These are phyloP conservation scores for Verticillium tricorpus DNA, from an alignment of 2,329 filamentous ascomycete species.

Conservation along the genomic window DNA sequence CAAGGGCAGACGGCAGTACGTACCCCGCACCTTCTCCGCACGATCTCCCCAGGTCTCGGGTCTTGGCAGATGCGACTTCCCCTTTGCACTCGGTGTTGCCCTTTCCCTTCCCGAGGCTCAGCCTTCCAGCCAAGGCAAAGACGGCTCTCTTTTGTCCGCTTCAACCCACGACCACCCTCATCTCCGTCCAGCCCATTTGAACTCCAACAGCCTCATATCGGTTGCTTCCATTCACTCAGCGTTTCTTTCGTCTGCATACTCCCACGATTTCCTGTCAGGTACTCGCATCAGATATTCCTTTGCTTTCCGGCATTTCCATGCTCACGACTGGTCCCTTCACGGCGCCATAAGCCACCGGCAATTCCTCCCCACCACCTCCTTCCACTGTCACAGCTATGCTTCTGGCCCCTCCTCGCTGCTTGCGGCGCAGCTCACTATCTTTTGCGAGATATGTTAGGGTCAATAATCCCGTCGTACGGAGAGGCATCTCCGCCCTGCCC, in stretches of 20 bases:
- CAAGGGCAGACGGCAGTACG: not conserved
- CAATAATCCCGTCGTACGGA: not conserved
- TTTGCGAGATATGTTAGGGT: not conserved
- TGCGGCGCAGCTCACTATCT: not conserved
- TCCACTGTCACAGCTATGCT: not conserved
- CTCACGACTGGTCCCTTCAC: not conserved
- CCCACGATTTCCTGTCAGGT: not conserved
- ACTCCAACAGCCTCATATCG: not conserved
- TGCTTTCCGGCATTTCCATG: not conserved
- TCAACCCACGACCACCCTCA: not conserved
- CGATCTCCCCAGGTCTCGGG: not conserved
- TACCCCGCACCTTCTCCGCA: not conserved
- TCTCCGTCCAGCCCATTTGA: not conserved
- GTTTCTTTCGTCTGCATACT: not conserved
- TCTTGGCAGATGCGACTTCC: not conserved
- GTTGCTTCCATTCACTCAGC: not conserved
- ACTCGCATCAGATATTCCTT: not conserved
- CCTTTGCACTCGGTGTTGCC: no score
- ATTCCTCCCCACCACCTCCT: not conserved
- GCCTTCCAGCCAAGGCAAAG: not conserved
- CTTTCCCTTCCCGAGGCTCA: not conserved
- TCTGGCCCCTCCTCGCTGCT: not conserved
- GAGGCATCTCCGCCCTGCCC: not conserved
- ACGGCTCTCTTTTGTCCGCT: not conserved
- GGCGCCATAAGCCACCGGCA: not conserved